These are phyloP conservation scores for Monosporascus sp. DNA, from an alignment of 2,329 filamentous ascomycete species.

Conservation along the genomic window DNA sequence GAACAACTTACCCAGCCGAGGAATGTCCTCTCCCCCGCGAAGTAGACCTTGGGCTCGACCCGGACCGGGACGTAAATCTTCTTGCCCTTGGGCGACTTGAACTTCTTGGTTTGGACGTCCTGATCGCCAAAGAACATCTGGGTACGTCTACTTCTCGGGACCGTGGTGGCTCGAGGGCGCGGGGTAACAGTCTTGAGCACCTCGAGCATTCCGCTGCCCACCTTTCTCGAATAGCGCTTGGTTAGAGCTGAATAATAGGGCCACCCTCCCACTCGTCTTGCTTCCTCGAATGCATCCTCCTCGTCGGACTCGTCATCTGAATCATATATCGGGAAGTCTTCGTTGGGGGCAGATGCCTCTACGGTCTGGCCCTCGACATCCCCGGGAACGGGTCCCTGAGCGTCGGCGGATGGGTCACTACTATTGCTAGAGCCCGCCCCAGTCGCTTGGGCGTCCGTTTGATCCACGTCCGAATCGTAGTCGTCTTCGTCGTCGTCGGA, in stretches of 20 bases:
- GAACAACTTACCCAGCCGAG: constrained; percentile 70
- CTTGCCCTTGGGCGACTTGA: constrained; percentile 76
- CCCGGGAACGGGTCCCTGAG: constrained; percentile 12
- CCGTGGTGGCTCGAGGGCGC: constrained; percentile 45
- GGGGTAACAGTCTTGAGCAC: constrained; percentile 49
- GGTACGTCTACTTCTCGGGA: constrained; percentile 52
- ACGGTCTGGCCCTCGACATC: constrained; percentile 83
- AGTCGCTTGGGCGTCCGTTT: constrained; percentile 31
- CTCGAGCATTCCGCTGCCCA: constrained; percentile 36
- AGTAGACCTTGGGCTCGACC: constrained; percentile 96
- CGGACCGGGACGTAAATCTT: constrained; percentile 93
- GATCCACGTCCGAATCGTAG: constrained; percentile 63
- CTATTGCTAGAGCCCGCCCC: constrained; percentile 7
- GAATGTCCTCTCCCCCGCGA: constrained; percentile 93
- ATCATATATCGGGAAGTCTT: constrained; percentile 85
- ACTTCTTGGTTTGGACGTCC: constrained; percentile 51
- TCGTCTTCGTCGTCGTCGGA: constrained; percentile 73
- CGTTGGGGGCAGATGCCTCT: constrained; percentile 51
- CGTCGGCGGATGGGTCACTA: constrained; percentile 14
- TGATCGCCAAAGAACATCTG: constrained; percentile 48
- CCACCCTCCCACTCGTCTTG: constrained; percentile 69
- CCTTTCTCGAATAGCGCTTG: constrained; percentile 35
- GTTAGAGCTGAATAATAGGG: constrained; percentile 63
- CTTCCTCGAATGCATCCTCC: constrained; percentile 70
- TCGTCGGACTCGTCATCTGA: constrained; percentile 79